phyloP scores from a whole-genome alignment of 23 red algal genomes.

The Chondrus crispus region DNA sequence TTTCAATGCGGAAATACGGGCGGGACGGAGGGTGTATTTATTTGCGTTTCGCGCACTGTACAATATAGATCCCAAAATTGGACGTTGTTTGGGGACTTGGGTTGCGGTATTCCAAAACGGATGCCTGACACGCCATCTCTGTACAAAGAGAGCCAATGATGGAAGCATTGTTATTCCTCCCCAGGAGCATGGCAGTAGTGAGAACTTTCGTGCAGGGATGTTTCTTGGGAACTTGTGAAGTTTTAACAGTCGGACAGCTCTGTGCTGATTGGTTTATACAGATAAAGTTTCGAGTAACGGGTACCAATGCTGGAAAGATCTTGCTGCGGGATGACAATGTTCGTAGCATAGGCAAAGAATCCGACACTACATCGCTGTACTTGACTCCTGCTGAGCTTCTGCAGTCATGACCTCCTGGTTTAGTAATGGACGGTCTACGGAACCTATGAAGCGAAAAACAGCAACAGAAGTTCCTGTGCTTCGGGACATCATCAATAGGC shows the following conservation, averaged over 20 bases:
- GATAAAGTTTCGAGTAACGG: slow-evolving; percentile 28
- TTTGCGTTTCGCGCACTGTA: no score
- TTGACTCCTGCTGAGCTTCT: background rate
- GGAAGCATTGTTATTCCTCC: no score
- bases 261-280: slow-evolving; percentile 47
- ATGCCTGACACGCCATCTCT: no score
- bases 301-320: background rate
- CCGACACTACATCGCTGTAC: background rate
- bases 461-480: background rate
- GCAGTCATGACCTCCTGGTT: background rate
- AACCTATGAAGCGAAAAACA: background rate
- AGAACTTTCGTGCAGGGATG: no score
- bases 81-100: no score
- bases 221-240: background rate
- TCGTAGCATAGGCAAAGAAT: no score
- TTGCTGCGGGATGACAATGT: background rate
- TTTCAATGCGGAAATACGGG: no score
- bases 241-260: background rate
- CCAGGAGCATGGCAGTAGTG: no score
- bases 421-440: background rate
- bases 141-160: no score
- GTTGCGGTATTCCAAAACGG: no score
- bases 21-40: no score
- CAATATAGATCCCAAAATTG: no score
- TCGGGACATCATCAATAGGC: background rate